Conservation (phyloP, 768 basidiomycete species). For the Leccinum boreale region DNA sequence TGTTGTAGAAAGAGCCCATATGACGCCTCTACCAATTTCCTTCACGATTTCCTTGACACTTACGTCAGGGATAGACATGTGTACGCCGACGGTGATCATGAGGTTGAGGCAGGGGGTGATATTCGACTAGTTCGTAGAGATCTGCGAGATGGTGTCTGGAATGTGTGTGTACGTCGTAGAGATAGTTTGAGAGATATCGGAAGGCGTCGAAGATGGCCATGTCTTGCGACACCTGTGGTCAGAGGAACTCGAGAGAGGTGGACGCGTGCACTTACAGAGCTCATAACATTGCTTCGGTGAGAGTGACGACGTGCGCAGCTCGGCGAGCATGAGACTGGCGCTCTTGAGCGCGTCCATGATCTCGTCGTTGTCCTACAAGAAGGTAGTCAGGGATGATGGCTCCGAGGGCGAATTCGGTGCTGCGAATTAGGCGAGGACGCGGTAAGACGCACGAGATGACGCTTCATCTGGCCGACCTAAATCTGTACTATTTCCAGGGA, state of each 20-base stretch:
- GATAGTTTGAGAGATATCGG: slow-evolving; percentile 91
- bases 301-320: slow-evolving; percentile 88
- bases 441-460: slow-evolving; percentile 67
- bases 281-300: slow-evolving; percentile 99
- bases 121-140: slow-evolving; percentile 99
- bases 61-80: slow-evolving; percentile 97
- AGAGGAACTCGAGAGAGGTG: background rate
- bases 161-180: slow-evolving; percentile 92
- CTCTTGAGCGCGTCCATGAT: slow-evolving; percentile 99
- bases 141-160: slow-evolving; percentile 95
- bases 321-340: slow-evolving; percentile 95
- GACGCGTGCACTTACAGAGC: slow-evolving; percentile 60
- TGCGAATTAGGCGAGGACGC: background rate
- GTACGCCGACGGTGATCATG: slow-evolving; percentile 99
- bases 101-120: slow-evolving; percentile 91
- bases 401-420: too few species aligned
- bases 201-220: slow-evolving; percentile 99
- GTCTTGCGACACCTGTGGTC: slow-evolving; percentile 45
- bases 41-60: slow-evolving; percentile 99
- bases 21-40: slow-evolving; percentile 99
- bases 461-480: slow-evolving; percentile 92
- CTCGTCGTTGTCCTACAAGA: slow-evolving; percentile 79
- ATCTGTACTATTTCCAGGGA: slow-evolving; percentile 84
- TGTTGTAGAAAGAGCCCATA: slow-evolving; percentile 92
- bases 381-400: background rate